These are phyloP conservation scores for Halteria grandinella DNA, from an alignment of 73 alveolate species.

Conservation along the genomic window DNA sequence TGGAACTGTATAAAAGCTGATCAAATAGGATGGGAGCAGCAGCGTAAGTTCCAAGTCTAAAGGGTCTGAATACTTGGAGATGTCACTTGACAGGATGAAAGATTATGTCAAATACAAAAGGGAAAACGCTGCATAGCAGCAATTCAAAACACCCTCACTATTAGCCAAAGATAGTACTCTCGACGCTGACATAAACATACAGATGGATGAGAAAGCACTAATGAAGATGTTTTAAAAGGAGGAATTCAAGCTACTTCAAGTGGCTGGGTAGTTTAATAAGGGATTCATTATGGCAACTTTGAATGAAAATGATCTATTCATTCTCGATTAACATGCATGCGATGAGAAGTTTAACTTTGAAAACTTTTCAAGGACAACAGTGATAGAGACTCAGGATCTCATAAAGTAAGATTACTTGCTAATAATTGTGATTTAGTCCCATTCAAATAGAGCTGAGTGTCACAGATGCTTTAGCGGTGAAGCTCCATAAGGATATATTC, in stretches of 20 bases:
- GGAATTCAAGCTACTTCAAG: conserved; percentile 77
- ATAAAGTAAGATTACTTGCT: no score
- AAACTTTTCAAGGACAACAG: conserved; percentile 69
- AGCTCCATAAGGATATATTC: conserved; percentile 55
- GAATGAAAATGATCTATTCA: conserved; percentile 74
- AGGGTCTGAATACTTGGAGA: no score
- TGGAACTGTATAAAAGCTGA: no score
- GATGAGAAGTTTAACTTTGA: conserved; percentile 96
- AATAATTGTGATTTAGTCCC: conserved; percentile 75
- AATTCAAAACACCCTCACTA: no score
- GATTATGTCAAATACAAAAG: no score
- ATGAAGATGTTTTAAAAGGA: conserved; percentile 72
- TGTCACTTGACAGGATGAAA: no score
- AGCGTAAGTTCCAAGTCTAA: no score
- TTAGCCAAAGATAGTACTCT: no score
- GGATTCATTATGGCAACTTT: conserved; percentile 91
- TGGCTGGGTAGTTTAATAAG: conserved; percentile 94
- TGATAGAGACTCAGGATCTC: conserved; percentile 63
- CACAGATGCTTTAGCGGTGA: conserved; percentile 58
- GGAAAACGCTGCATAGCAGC: no score
- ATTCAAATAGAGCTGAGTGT: conserved; percentile 63
- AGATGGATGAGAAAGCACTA: conserved; percentile 48
- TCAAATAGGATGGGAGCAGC: no score
- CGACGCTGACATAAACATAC: conserved; percentile 22
- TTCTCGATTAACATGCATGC: conserved; percentile 98